These are phyloP conservation scores for Hericium coralloides DNA, from an alignment of 768 basidiomycete genomes.

Conservation along the genomic window DNA sequence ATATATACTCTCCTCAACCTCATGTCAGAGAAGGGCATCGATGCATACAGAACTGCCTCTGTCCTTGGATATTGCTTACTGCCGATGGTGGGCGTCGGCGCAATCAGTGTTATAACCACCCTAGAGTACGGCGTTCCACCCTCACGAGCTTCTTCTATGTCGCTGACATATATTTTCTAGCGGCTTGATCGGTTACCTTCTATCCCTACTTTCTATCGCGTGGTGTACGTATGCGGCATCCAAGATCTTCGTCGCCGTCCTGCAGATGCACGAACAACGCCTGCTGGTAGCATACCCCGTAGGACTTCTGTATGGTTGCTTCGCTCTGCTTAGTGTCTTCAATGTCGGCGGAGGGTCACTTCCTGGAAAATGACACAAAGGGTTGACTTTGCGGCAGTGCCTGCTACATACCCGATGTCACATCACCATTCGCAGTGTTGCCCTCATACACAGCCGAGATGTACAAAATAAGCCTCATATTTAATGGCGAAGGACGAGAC, in stretches of 20 bases:
- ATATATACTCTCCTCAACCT: constrained; percentile 94
- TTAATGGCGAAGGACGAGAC: too few relatives aligned
- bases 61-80: constrained; percentile 95
- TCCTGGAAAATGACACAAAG: background rate
- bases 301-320: constrained; percentile 88
- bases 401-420: too few relatives aligned
- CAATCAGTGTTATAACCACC: constrained; percentile 76
- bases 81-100: constrained; percentile 92
- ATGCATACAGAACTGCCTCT: constrained; percentile 89
- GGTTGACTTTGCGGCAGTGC: too few relatives aligned
- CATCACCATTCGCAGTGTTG: too few relatives aligned
- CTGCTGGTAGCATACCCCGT: constrained; percentile 95
- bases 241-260: constrained; percentile 89
- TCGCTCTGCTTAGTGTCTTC: constrained; percentile 89
- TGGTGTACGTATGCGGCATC: constrained; percentile 99
- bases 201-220: constrained; percentile 73
- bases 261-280: constrained; percentile 93
- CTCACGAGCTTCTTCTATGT: constrained; percentile 1
- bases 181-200: constrained; percentile 75
- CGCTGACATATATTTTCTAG: constrained; percentile 29
- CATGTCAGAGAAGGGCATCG: constrained; percentile 93
- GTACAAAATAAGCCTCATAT: too few relatives aligned
- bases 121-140: constrained; percentile 61
- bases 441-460: too few relatives aligned
- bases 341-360: constrained; percentile 37